A percentile compares a stretch with the other conserved stretches of the same genome.
Evolutionary conservation across 345 rosid species (phyloP).

Genomic region (Salix brachista): DNA sequence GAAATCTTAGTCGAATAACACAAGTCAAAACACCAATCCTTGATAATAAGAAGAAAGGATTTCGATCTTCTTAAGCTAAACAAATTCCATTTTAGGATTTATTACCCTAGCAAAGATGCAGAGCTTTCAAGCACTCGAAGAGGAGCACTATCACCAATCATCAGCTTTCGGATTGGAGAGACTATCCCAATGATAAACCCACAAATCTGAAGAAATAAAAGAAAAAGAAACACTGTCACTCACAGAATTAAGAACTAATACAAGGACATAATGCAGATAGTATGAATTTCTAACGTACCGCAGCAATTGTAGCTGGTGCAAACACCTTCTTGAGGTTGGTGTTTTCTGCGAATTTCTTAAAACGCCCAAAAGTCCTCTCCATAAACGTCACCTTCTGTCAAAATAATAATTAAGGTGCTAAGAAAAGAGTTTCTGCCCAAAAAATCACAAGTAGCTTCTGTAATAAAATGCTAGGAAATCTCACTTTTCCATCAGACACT

Average conservation of each 20-base stretch:
- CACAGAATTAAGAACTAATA: no score
- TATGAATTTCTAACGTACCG: neutral
- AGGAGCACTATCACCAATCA: constrained; percentile 31
- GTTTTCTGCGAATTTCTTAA: neutral
- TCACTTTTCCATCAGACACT: neutral
- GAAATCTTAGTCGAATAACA: neutral
- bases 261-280: no score
- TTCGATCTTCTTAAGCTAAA: neutral
- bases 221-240: neutral
- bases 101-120: constrained; percentile 26
- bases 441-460: neutral
- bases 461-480: neutral
- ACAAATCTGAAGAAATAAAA: constrained; percentile 10
- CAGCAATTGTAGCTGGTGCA: neutral
- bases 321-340: neutral
- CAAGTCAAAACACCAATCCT: neutral
- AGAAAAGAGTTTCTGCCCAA: neutral
- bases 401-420: neutral
- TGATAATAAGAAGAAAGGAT: neutral
- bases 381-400: neutral
- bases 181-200: constrained; percentile 19
- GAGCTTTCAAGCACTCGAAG: constrained; percentile 30
- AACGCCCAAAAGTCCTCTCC: neutral
- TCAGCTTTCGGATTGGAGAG: constrained; percentile 20
- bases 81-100: neutral